Conservation (phyloP, 2,329 filamentous ascomycete species). For the Sclerotinia minor region DNA sequence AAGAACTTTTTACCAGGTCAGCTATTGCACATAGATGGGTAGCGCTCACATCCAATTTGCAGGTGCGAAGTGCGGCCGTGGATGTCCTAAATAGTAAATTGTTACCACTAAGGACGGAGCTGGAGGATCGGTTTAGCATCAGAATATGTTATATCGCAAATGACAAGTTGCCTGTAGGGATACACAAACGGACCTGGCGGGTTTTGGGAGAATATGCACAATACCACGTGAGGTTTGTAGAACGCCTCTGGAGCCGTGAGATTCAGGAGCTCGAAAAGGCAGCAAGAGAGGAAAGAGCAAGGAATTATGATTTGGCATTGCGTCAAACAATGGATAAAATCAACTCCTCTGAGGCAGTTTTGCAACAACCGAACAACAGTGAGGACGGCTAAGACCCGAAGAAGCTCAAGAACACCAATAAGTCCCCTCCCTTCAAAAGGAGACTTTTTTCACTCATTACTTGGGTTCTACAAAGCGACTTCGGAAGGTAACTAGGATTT, state of each 20-base stretch:
- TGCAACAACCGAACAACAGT: neutral
- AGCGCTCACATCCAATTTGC: fast-evolving
- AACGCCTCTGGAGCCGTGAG: no score
- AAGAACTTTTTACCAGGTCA: no score
- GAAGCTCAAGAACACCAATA: no score
- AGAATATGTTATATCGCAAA: neutral
- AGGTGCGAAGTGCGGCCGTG: neutral
- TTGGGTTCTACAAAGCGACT: no score
- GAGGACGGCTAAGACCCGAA: neutral
- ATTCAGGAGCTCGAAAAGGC: no score
- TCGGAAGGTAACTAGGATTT: neutral
- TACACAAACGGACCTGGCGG: no score
- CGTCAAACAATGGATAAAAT: neutral
- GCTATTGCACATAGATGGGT: no score
- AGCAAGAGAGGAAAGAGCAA: neutral
- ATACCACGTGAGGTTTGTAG: neutral
- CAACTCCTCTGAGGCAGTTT: neutral
- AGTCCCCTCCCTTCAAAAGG: neutral
- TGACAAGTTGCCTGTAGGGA: neutral
- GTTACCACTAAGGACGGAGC: neutral
- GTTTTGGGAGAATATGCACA: no score
- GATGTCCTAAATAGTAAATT: neutral
- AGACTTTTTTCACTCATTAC: no score
- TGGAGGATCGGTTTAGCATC: neutral
- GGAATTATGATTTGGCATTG: neutral